A percentile compares a stretch with the other conserved stretches of the same genome.
These are phyloP conservation scores for Scheffersomyces quercinus DNA, from an alignment of 1,139 yeast species.

Conservation along the genomic window DNA sequence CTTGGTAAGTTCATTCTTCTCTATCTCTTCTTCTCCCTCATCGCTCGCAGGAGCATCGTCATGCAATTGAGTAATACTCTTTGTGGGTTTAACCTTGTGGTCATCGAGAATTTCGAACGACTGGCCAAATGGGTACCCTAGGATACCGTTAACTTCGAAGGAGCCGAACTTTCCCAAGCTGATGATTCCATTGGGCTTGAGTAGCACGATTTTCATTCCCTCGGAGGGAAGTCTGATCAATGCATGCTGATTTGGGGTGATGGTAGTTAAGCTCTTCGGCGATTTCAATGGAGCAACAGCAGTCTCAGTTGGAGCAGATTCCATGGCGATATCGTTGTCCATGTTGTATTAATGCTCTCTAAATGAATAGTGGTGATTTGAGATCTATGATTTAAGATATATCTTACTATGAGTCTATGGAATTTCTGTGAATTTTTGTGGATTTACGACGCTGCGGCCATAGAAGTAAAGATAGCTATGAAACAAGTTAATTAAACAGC, in stretches of 20 bases:
- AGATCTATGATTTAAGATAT: too few species aligned
- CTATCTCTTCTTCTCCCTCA: slow-evolving; percentile 23
- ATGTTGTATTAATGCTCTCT: too few species aligned
- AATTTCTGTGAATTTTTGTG: too few species aligned
- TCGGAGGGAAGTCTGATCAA: slow-evolving; percentile 80
- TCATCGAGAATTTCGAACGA: slow-evolving; percentile 80
- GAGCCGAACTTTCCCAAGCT: slow-evolving; percentile 90
- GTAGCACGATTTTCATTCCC: slow-evolving; percentile 67
- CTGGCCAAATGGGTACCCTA: slow-evolving; percentile 86
- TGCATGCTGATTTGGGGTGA: slow-evolving; percentile 55
- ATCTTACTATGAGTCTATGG: too few species aligned
- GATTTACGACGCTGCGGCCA: too few species aligned
- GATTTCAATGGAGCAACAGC: too few species aligned
- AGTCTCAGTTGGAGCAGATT: too few species aligned
- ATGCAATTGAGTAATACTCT: slow-evolving; percentile 24
- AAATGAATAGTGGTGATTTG: too few species aligned
- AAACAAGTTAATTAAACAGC: too few species aligned
- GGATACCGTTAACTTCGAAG: slow-evolving; percentile 68
- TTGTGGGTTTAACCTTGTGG: slow-evolving; percentile 51
- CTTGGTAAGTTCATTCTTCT: slow-evolving; percentile 40
- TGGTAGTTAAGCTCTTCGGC: slow-evolving; percentile 23
- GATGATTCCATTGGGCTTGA: slow-evolving; percentile 59
- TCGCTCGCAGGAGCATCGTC: slow-evolving; percentile 20
- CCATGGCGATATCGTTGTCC: too few species aligned
- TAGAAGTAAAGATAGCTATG: too few species aligned